phyloP scores from a whole-genome alignment of 371 early-diverging fungal species.

The Mucor mucedo region DNA sequence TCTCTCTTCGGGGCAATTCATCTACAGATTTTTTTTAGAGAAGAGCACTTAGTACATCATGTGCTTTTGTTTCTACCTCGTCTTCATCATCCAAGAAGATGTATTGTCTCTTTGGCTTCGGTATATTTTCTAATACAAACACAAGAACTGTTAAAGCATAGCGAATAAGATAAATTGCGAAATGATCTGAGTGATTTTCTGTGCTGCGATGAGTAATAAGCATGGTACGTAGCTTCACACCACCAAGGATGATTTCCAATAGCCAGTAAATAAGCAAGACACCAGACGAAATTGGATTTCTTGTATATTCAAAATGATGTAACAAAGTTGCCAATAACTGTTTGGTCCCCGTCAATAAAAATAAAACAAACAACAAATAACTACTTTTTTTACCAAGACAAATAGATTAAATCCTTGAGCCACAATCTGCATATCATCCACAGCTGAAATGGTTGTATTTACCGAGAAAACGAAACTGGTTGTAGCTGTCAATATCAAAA shows the following conservation, averaged over 20 bases:
- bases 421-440: conserved; percentile 43
- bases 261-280: conserved; percentile 83
- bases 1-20: conserved; percentile 74
- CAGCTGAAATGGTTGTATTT: conserved; percentile 15
- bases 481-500: conserved; percentile 30
- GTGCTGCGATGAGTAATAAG: conserved; percentile 36
- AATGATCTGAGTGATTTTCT: conserved; percentile 35
- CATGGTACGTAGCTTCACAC: conserved; percentile 66
- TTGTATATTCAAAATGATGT: conserved; percentile 72
- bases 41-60: too few species aligned
- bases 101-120: conserved; percentile 67
- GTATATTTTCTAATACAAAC: conserved; percentile 66
- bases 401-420: conserved; percentile 33
- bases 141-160: conserved; percentile 54
- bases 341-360: conserved; percentile 2
- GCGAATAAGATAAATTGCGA: conserved; percentile 44
- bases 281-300: conserved; percentile 68
- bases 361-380: conserved; percentile 1
- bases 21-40: conserved; percentile 20
- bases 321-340: conserved; percentile 60
- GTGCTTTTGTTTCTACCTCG: conserved; percentile 14
- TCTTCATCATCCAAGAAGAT: conserved; percentile 60
- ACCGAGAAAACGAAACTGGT: conserved; percentile 22
- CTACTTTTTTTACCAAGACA: conserved; percentile 30
- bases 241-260: conserved; percentile 51